Base-by-base conservation (phyloP, 371 early-diverging fungal species). In the Mortierella sp. region DNA sequence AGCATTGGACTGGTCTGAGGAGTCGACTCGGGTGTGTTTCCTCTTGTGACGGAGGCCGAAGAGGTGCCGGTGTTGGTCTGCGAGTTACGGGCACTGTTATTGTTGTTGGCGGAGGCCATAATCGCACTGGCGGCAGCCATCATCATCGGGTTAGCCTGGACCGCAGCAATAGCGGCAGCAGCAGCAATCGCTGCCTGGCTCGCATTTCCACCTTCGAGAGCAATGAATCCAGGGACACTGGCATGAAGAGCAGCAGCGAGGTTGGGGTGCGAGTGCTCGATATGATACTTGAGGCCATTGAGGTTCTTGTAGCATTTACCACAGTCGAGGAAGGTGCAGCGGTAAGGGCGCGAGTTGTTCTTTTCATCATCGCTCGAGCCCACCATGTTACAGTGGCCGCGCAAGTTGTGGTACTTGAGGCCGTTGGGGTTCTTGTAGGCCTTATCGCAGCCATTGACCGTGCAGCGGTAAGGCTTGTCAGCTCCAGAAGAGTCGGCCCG, bases 371-470 rank as follows among this genome's bases (percentile, higher is more conserved):
- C 85, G 45, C 82, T 85, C 30, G 87, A 85, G 30, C 84, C 82
- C 28, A 75, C 80, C 56, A 85, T 51, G 52, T 82, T 84, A 82
- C 89, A 89, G 72, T 97, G 98, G 23, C 93, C 93, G 64, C 95
- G 95, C 75, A 90, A 88, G 64, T 93, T 91, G 83, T 98, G 98
- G 83, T 98, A 97, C 82, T 97, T 97, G 60, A 99, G 88, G 5
- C 99, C 99, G 70, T 98, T 98, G 64, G 96, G 90, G 84, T 99
- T 99, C 86, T 99, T 99, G 87, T 99, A 99, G 43, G 93, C 89
- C 81, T 97, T 98, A 65, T 93, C 93, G 81, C 99, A 98, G 23
- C 92, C 94, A 30, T 72, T 70, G 4, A 96, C 87, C 9, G 90
- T 82, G 81, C 98, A 97, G 51, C 91, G 89, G 85, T 92, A 91